Evolutionary conservation across 371 early-diverging fungal genomes (phyloP), one percentile per base, ranked within the genome.

Genomic region (Apophysomyces trapeziformis): DNA sequence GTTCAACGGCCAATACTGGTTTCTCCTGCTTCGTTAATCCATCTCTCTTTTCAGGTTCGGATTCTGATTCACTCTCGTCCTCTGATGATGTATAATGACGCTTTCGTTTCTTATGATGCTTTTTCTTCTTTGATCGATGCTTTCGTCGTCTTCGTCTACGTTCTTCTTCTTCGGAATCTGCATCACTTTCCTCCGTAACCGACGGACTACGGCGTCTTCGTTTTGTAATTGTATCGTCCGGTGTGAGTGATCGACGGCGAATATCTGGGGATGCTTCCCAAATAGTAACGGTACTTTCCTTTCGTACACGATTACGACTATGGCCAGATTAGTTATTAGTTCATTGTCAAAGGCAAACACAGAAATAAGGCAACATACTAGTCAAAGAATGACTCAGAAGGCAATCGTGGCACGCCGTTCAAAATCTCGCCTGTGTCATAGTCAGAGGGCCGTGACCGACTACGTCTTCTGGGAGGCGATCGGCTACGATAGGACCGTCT

Each of bases 231-330:
- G 59, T 32, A 44, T 68, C 63, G 43, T 73, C 78, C 26, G 82
- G 79, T 39, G 77, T 71, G 0, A 67, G 41, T 5, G 82, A 75
- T 60, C 74, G 69, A 43, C 77, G 75, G 45, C 73, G 70, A 56
- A 70, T 68, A 60, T 73, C 73, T 32, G 92, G 93, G 0, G 93
- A 91, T 13, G 86, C 67, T 1, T 90, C 85, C 91, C 92, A 93
- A 41, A 93, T 83, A 0, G 87, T 89, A 47, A 73, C 77, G 21
- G 73, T 66, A 38, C 72, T 87, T 9, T 74, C 74, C 41, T 85
- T 74, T 35, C 93, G 80, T n/a, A 75, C 74, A 26, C 79, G 71
- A 58, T 63, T 71, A 45, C 81, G 84, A 66, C 84, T 87, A 71
- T 45, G 58, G 1, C 14, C 16, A 45, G 32, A 26, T 26, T 26